Evolutionary conservation across 1,139 yeast genomes (phyloP), one percentile per base, ranked within the genome.

Genomic region (Candida glucosophila): DNA sequence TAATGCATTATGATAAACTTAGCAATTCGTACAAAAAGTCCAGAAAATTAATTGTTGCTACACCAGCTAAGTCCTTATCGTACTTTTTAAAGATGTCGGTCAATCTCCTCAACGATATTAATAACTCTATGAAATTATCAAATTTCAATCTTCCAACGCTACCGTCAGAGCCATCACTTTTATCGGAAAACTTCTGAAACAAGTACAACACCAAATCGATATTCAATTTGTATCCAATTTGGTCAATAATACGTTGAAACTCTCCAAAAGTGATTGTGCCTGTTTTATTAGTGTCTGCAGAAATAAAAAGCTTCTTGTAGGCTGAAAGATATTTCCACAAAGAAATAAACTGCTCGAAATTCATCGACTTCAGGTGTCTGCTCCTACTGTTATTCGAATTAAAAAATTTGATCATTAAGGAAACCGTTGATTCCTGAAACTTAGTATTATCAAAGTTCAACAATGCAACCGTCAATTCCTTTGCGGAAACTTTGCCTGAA

Each of bases 11-110:
- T 5, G 52, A 41, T 33, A 64, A 42, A 35, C 52, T 60, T 40
- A 65, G 59, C 12, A 77, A 68, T 41, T 77, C 83, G 37, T 75
- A 77, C 33, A 82, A 66, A 41, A 80, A 83, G 47, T 81, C 86
- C 49, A 79, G 82, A 47, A 79, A 82, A 17, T 77, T 75, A 19
- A 82, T 71, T 0, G 85, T 75, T 4, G 90, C 86, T 26, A 74
- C 69, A 8, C 94, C 94, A 22, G 80, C 77, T 27, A 81, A 69
- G 37, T 79, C 85, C 15, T 66, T 57, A 50, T 83, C 94, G 48
- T 72, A 80, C 45, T 76, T 77, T 45, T 81, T 79, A 58, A 83
- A 83, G 5, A 77, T 65, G 44, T 80, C 88, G 1, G 94, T 82
- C 39, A 81, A 67, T 36, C 82, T 72, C 48, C 85, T 66, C 40